Evolutionary conservation across 1,139 yeast species (phyloP), one percentile per base, ranked within the genome.

Genomic region (Saccharomyces hybrid): DNA sequence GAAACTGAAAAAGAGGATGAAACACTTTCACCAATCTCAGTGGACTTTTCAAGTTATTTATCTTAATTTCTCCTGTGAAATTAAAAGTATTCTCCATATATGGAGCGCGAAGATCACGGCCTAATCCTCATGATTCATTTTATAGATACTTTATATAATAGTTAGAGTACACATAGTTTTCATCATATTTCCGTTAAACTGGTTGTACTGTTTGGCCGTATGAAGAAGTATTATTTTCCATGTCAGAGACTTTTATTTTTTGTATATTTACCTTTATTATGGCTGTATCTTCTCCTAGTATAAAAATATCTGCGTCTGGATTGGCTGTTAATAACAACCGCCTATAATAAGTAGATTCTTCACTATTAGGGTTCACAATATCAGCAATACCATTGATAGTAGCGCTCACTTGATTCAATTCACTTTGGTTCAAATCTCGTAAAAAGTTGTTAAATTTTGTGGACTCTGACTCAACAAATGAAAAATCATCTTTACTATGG

Each of bases 221-320:
- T 30, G 85, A 80, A 57, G 61, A 57, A n/a, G 69, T 67, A 52
- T 87, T 82, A 71, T 88, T 84, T 51, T 84, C 80, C 13, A 83
- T 78, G 65, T 90, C 97, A 11, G 95, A 86, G n/a, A 89, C 86
- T 65, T 85, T 86, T 38, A 88, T 89, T 28, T 78, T 76, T 32
- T 74, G 74, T 53, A 89, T 75, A 59, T 76, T 77, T 47, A 90
- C 82, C 56, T 86, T 73, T 14, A 90, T 72, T 53, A 88, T 77
- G 0, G 85, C 88, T 55, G 78, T 80, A 53, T 82, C 79, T 25
- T 79, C 84, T 46, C 80, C 80, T 53, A 78, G 78, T 53, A 87
- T 80, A 65, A 84, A 93, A 32, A 80, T 78, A 59, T 80, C 78
- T 16, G 91, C 96, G 57, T 84, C 85, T 52, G 83, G 84, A 55